phyloP scores from a whole-genome alignment of 129 eudicot species.

The Rutidosis leptorrhynchoides region DNA sequence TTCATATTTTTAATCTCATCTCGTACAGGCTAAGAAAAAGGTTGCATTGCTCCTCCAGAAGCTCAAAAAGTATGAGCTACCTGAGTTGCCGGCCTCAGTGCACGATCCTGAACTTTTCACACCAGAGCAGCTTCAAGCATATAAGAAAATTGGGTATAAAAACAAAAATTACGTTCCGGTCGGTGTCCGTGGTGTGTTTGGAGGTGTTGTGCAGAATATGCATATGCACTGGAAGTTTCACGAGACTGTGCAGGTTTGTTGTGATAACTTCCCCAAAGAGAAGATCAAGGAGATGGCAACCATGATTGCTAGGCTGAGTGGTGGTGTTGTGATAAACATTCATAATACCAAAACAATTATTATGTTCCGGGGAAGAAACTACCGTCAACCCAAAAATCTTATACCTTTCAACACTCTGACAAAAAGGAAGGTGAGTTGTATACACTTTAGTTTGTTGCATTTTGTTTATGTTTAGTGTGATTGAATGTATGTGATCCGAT shows the following conservation, averaged over 20 bases:
- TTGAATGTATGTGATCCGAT: too few relatives aligned
- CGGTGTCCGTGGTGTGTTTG: conserved; percentile 99
- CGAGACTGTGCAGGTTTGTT: conserved; percentile 96
- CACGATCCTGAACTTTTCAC: conserved; percentile 97
- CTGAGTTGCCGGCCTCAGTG: conserved; percentile 84
- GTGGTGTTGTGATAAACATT: conserved; percentile 87
- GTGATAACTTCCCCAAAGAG: conserved; percentile 98
- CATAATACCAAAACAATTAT: conserved; percentile 90
- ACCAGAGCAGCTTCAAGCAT: conserved; percentile 85
- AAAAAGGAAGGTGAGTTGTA: conserved; percentile 76
- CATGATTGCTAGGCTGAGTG: conserved; percentile 90
- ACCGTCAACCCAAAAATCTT: conserved; percentile 92
- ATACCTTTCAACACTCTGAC: conserved; percentile 95
- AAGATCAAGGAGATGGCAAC: conserved; percentile 94
- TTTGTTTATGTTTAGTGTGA: too few relatives aligned
- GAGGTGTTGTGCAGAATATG: conserved; percentile 99
- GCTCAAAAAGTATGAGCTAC: conserved; percentile 93
- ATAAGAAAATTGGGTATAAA: conserved; percentile 79
- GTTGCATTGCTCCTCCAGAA: conserved; percentile 95
- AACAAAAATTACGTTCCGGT: conserved; percentile 89
- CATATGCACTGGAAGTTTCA: conserved; percentile 99
- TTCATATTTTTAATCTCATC: too few relatives aligned
- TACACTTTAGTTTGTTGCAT: too few relatives aligned
- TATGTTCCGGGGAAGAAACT: conserved; percentile 97
- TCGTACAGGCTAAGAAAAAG: conserved; percentile 99